phyloP scores from a whole-genome alignment of 2,329 filamentous ascomycete species.

The Leptoxyphium fumago region DNA sequence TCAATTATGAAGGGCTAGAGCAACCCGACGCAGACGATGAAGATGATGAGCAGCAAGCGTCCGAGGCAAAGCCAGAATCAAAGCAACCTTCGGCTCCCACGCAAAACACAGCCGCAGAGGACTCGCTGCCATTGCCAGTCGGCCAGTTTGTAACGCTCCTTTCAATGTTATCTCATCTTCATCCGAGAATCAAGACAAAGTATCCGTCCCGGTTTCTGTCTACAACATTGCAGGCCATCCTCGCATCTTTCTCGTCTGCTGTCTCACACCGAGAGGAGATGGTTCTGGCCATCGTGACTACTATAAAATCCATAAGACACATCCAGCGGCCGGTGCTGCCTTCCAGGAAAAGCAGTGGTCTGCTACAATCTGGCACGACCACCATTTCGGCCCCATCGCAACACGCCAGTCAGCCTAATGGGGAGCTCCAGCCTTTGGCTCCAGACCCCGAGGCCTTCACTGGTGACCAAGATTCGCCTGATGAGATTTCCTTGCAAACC shows the following conservation, averaged over 20 bases:
- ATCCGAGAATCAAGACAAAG: slow-evolving; percentile 61
- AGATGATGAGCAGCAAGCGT: slow-evolving; percentile 24
- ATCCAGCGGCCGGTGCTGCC: slow-evolving; percentile 51
- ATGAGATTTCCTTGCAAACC: slow-evolving; percentile 47
- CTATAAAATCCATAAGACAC: slow-evolving; percentile 54
- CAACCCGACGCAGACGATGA: slow-evolving; percentile 51
- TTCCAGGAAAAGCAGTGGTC: slow-evolving; percentile 37
- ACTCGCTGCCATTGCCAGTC: slow-evolving; percentile 25
- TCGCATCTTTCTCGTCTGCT: slow-evolving; percentile 48
- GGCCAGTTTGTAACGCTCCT: slow-evolving; percentile 54
- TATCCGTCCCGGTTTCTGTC: slow-evolving; percentile 66
- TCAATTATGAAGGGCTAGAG: slow-evolving; percentile 37
- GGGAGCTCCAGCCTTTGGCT: slow-evolving; percentile 14
- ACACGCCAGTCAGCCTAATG: neutral
- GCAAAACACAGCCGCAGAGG: slow-evolving; percentile 12
- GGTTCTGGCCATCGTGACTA: slow-evolving; percentile 54
- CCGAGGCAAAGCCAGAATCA: neutral
- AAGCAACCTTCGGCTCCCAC: slow-evolving; percentile 4
- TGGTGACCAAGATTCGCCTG: slow-evolving; percentile 26
- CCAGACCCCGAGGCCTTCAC: slow-evolving; percentile 43
- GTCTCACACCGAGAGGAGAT: slow-evolving; percentile 44
- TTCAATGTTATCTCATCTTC: slow-evolving; percentile 57
- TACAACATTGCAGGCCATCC: slow-evolving; percentile 58
- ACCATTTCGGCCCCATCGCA: slow-evolving; percentile 5
- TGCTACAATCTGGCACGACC: slow-evolving; percentile 11